A percentile compares a stretch with the other conserved stretches of the same genome.
phyloP scores from a whole-genome alignment of 345 rosid species.

The Triadica sebifera region DNA sequence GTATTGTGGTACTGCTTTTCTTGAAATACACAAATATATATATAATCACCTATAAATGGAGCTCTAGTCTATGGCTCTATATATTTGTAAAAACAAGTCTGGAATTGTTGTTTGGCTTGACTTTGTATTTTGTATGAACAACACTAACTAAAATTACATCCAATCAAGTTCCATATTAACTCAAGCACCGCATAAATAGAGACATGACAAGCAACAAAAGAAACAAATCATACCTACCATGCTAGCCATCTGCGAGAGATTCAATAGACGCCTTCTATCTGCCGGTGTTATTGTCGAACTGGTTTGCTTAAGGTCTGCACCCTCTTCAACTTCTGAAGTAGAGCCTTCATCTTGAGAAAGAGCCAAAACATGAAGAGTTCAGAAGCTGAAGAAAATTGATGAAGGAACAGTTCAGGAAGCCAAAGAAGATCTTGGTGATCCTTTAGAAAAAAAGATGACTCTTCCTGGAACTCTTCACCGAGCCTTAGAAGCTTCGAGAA shows the following conservation, averaged over 20 bases:
- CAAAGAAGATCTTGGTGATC: slow-evolving; percentile 62
- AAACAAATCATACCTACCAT: slow-evolving; percentile 55
- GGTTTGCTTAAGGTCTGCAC: slow-evolving; percentile 26
- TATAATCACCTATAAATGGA: too few species aligned
- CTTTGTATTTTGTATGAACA: neutral
- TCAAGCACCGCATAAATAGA: neutral
- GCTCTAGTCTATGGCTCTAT: slow-evolving; percentile 1
- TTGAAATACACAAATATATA: too few species aligned
- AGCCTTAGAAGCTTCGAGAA: slow-evolving; percentile 81
- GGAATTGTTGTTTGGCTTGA: neutral
- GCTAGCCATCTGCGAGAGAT: slow-evolving; percentile 85
- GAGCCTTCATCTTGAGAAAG: slow-evolving; percentile 59
- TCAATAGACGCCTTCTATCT: slow-evolving; percentile 72
- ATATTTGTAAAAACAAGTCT: neutral
- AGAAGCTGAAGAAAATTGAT: slow-evolving; percentile 80
- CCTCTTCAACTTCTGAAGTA: slow-evolving; percentile 45
- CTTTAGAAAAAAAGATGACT: slow-evolving; percentile 64
- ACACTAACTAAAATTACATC: neutral
- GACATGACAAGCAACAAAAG: neutral
- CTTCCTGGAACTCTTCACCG: slow-evolving; percentile 93
- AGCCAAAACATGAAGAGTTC: slow-evolving; percentile 81
- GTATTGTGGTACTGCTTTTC: too few species aligned
- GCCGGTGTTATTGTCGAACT: slow-evolving; percentile 44
- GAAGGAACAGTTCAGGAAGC: slow-evolving; percentile 88
- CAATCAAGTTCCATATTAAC: neutral